phyloP scores from a whole-genome alignment of 306 rosid genomes.

The Rubus idaeus region DNA sequence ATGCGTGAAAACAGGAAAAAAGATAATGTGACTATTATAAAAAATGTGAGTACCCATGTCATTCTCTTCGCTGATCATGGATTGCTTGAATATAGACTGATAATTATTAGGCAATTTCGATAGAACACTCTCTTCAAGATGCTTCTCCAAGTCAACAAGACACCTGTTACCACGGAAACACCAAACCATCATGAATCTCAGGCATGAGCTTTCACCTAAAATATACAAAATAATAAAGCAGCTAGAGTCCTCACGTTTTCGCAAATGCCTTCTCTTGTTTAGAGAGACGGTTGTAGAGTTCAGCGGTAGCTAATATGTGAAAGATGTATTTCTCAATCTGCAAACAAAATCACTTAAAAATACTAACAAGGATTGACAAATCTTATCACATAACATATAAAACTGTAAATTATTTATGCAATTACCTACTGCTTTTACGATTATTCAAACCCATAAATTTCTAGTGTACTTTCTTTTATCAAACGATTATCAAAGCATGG shows the following conservation, averaged over 20 bases:
- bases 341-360: slow-evolving; percentile 14
- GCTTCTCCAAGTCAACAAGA: slow-evolving; percentile 58
- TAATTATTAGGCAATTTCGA: slow-evolving; percentile 75
- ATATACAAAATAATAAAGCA: not conserved
- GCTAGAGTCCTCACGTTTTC: slow-evolving; percentile 44
- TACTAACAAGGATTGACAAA: not conserved
- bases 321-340: slow-evolving; percentile 85
- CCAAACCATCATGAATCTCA: slow-evolving; percentile 23
- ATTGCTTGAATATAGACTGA: slow-evolving; percentile 64
- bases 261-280: slow-evolving; percentile 64
- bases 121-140: slow-evolving; percentile 69
- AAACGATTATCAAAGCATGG: not conserved
- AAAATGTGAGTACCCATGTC: slow-evolving; percentile 71
- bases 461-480: not conserved
- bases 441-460: not conserved
- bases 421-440: not conserved
- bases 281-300: slow-evolving; percentile 64
- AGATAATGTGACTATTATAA: slow-evolving; percentile 21
- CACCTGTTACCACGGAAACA: slow-evolving; percentile 55
- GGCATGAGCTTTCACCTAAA: not conserved
- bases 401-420: not conserved
- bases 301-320: slow-evolving; percentile 61
- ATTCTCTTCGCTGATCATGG: slow-evolving; percentile 73
- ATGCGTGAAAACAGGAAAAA: slow-evolving; percentile 7
- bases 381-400: not conserved